Evolutionary conservation across 2,329 filamentous ascomycete species (phyloP).

Genomic region (Fusarium sp.): DNA sequence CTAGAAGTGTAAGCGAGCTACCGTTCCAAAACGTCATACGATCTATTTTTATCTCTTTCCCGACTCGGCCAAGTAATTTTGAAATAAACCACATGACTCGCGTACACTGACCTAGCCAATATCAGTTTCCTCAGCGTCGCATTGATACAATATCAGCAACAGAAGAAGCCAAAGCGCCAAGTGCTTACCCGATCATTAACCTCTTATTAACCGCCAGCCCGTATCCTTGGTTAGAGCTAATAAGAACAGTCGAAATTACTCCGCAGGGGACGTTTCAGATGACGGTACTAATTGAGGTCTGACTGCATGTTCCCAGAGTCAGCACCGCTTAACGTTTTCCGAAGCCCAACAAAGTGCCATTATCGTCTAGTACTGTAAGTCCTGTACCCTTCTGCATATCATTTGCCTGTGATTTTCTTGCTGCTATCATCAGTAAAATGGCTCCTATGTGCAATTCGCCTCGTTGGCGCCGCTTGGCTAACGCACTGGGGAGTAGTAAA

Average conservation of each 20-base stretch:
- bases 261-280: neutral
- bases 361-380: neutral
- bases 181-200: neutral
- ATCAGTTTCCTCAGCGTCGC: neutral
- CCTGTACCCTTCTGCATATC: fast-evolving
- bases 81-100: neutral
- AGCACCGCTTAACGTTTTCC: neutral
- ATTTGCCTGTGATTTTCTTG: too few species aligned
- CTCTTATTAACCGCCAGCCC: neutral
- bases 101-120: fast-evolving
- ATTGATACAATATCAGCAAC: neutral
- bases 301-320: neutral
- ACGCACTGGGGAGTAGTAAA: neutral
- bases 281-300: neutral
- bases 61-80: fast-evolving
- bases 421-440: neutral
- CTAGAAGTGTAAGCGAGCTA: too few species aligned
- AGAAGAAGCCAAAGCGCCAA: too few species aligned
- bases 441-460: fast-evolving
- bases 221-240: neutral
- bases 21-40: too few species aligned
- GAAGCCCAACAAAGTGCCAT: neutral
- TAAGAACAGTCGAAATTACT: neutral
- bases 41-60: neutral
- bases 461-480: neutral